Evolutionary conservation across 1,139 yeast genomes (phyloP), one percentile per base, ranked within the genome.

Genomic region (Suhomyces atakaporum): DNA sequence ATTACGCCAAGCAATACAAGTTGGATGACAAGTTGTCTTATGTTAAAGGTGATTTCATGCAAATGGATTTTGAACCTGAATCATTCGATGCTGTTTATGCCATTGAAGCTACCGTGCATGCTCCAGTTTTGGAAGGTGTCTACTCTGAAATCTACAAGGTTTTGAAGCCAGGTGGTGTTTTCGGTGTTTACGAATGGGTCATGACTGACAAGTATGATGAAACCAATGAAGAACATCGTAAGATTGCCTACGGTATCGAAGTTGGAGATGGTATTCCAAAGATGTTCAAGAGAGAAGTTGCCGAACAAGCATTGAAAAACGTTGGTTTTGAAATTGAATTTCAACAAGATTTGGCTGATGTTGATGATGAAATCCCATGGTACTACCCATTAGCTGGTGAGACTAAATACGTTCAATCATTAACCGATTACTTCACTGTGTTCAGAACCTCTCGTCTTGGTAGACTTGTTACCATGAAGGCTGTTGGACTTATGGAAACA

Each of bases 171-270:
- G 97, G 98, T 60, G 98, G 98, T 62, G 79, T 76, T 34, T 92
- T 92, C 53, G 98, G 97, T 62, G 97, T 92, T 40, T 92, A 92
- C 72, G 98, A 92, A 70, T 92, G 98, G 98, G 97, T 92, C 47
- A 84, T 92, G 95, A 92, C 97, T 47, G 96, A 90, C 54, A 76
- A 71, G 37, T 94, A 88, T 63, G 98, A 92, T 62, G 96, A 85
- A 67, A 65, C 65, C 45, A 88, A 89, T 65, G 78, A 81, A 51
- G 92, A 82, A 63, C 98, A 92, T 70, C 87, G 97, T 66, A 85
- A 85, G 62, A 86, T 92, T 51, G 94, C 96, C 29, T 92, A 92
- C 66, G 97, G 97, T 61, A 94, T 92, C 56, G 98, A 92, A 69
- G 78, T 92, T 47, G 98, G 98, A 58, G 97, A 92, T 62, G 98